These are phyloP conservation scores for Ogataea chonburiensis DNA, from an alignment of 805 yeast genomes.

Conservation along the genomic window DNA sequence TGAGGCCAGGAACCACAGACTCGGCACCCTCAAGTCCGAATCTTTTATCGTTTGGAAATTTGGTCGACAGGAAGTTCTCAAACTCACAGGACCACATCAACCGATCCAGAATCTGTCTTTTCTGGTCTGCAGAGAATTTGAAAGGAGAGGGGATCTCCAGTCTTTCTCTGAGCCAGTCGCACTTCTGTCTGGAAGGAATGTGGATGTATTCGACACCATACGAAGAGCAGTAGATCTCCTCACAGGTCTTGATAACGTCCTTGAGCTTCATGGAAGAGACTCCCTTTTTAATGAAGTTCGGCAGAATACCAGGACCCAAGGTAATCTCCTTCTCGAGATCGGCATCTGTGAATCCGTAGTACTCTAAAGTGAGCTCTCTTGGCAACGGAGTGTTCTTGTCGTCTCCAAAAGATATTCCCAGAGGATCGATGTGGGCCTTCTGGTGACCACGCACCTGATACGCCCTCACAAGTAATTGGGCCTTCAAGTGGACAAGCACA, in stretches of 20 bases:
- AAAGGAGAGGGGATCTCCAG: slow-evolving; percentile 89
- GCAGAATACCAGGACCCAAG: slow-evolving; percentile 96
- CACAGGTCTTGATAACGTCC: slow-evolving; percentile 77
- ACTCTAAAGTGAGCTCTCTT: slow-evolving; percentile 84
- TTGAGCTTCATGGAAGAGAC: slow-evolving; percentile 63
- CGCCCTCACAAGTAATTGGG: slow-evolving; percentile 94
- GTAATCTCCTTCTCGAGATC: slow-evolving; percentile 83
- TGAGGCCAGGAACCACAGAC: slow-evolving; percentile 94
- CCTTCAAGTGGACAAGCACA: slow-evolving; percentile 86
- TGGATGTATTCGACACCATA: slow-evolving; percentile 96
- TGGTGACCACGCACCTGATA: slow-evolving; percentile 98
- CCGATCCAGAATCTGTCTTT: slow-evolving; percentile 94
- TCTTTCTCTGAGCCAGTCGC: slow-evolving; percentile 98
- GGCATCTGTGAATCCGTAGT: slow-evolving; percentile 85
- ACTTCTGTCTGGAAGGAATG: slow-evolving; percentile 90
- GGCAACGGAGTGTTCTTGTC: slow-evolving; percentile 55
- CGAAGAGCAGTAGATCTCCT: slow-evolving; percentile 78
- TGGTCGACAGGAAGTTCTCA: slow-evolving; percentile 88
- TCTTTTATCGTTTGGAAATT: slow-evolving; percentile 98
- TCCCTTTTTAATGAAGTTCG: slow-evolving; percentile 74
- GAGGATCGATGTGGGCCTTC: slow-evolving; percentile 94
- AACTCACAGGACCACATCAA: slow-evolving; percentile 95
- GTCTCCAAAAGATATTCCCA: slow-evolving; percentile 83
- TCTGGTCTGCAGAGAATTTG: slow-evolving; percentile 81
- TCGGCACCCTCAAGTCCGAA: slow-evolving; percentile 99